Percentiles rank a stretch among this genome's conserved stretches.
Evolutionary conservation across 164 flowering plant species (phyloP).

Genomic region (Macadamia integrifolia): DNA sequence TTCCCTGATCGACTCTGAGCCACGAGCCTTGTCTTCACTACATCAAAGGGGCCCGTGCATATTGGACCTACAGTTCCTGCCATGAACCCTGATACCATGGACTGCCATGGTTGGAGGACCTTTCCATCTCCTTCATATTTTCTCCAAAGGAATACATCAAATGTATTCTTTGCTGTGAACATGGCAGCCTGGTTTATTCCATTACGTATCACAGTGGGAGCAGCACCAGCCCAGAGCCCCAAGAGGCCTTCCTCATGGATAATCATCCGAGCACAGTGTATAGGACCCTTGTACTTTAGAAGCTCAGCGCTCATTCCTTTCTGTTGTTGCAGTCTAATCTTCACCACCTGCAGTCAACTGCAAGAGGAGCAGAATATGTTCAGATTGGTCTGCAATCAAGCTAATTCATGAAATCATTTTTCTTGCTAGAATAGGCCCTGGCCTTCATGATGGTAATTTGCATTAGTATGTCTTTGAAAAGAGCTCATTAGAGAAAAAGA

Average conservation of each 20-base stretch:
- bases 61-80: conserved; percentile 97
- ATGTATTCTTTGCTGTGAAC: conserved; percentile 90
- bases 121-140: conserved; percentile 94
- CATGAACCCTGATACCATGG: conserved; percentile 95
- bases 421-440: not conserved
- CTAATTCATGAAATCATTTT: not conserved
- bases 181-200: conserved; percentile 99
- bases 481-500: too few species aligned
- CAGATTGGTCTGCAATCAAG: not conserved
- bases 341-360: conserved; percentile 71
- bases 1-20: conserved; percentile 71
- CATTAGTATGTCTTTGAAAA: too few species aligned
- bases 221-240: conserved; percentile 97
- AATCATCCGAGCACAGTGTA: conserved; percentile 80
- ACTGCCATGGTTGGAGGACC: conserved; percentile 90
- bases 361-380: not conserved
- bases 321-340: conserved; percentile 92
- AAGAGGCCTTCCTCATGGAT: conserved; percentile 80
- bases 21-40: conserved; percentile 95
- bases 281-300: conserved; percentile 88
- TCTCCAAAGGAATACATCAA: conserved; percentile 74
- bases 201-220: conserved; percentile 96
- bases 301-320: conserved; percentile 79
- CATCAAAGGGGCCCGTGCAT: conserved; percentile 98
- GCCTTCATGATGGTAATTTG: too few species aligned